These are phyloP conservation scores for Hypoxylon sp. DNA, from an alignment of 2,329 filamentous ascomycete genomes.

Conservation along the genomic window DNA sequence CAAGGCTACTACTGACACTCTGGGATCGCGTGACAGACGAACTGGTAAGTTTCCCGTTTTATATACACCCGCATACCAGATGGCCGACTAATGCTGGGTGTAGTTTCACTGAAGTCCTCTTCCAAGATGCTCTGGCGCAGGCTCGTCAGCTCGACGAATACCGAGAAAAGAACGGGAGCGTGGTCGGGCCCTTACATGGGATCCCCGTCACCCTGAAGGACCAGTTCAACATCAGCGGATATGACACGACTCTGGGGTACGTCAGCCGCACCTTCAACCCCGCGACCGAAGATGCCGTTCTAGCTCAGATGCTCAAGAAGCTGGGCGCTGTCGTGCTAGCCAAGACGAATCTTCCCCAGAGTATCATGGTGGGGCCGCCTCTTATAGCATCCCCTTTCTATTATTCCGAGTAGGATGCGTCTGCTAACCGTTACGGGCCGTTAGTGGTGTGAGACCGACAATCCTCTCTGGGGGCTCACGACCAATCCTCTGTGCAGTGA, in stretches of 20 bases:
- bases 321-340: conserved; percentile 61
- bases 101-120: conserved; percentile 42
- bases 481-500: conserved; percentile 52
- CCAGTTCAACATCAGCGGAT: conserved; percentile 66
- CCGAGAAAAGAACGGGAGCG: conserved; percentile 14
- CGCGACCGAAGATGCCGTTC: conserved; percentile 56
- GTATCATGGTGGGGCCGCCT: conserved; percentile 42
- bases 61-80: background rate
- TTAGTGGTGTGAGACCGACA: conserved; percentile 63
- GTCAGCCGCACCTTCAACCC: conserved; percentile 58
- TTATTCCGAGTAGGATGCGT: conserved; percentile 63
- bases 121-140: conserved; percentile 35
- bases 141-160: conserved; percentile 38
- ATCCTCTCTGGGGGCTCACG: conserved; percentile 59
- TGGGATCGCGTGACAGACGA: conserved; percentile 27
- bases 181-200: conserved; percentile 38
- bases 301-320: conserved; percentile 57
- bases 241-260: conserved; percentile 67
- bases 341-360: conserved; percentile 56
- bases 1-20: background rate
- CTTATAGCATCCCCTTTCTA: conserved; percentile 30
- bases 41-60: conserved; percentile 29
- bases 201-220: conserved; percentile 59
- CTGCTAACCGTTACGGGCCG: conserved; percentile 6
- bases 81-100: conserved; percentile 10